Percentiles rank a stretch among this genome's conserved stretches.
Evolutionary conservation across 2,329 filamentous ascomycete species (phyloP).

Genomic region (Verticillium nubilum): DNA sequence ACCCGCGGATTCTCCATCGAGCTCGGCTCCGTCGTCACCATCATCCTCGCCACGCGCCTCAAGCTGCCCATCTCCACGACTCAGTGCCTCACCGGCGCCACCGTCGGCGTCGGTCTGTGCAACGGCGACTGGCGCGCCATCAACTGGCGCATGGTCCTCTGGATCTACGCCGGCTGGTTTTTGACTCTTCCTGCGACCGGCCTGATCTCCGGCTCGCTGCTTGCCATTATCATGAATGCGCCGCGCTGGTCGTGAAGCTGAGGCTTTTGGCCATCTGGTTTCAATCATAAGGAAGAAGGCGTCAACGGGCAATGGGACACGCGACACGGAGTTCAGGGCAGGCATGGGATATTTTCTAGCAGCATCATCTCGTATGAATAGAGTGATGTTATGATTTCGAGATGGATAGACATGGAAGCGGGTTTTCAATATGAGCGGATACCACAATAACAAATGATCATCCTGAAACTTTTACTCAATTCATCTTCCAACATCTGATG

Average conservation of each 20-base stretch:
- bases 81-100: constrained; percentile 52
- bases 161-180: constrained; percentile 19
- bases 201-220: constrained; percentile 47
- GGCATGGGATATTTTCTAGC: too few species aligned
- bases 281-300: too few species aligned
- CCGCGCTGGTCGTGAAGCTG: constrained; percentile 30
- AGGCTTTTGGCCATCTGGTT: too few species aligned
- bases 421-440: too few species aligned
- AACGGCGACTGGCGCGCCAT: constrained; percentile 47
- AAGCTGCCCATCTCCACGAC: constrained; percentile 34
- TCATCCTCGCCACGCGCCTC: constrained; percentile 6
- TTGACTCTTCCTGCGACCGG: constrained; percentile 28
- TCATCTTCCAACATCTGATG: too few species aligned
- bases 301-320: too few species aligned
- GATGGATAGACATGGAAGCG: too few species aligned
- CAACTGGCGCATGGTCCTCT: constrained; percentile 50
- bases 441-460: too few species aligned
- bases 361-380: too few species aligned
- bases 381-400: too few species aligned
- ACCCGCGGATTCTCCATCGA: constrained; percentile 56
- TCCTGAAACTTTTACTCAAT: too few species aligned
- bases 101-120: constrained; percentile 51
- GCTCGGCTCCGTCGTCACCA: constrained; percentile 22
- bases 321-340: too few species aligned
- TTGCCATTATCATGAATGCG: constrained; percentile 54